Evolutionary conservation across 169 alveolate species (phyloP).

Genomic region (Plasmodium knowlesi): DNA sequence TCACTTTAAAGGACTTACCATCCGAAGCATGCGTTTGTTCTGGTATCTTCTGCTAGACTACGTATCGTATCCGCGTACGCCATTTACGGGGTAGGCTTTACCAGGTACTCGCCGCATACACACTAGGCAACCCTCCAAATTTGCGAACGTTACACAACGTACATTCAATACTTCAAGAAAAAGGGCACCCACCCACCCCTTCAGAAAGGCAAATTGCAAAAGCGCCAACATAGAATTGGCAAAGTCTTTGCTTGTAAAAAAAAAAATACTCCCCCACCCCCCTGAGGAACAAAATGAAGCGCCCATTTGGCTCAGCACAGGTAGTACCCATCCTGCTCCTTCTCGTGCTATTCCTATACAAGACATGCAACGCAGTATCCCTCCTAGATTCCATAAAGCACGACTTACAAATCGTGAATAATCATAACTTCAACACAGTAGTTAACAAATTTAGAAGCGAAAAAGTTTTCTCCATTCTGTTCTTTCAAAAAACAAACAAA

Average conservation of each 20-base stretch:
- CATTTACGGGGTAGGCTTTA: neutral
- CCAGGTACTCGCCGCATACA: neutral
- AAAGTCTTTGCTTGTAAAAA: too few species aligned
- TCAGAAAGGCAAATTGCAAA: neutral
- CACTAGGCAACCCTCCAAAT: neutral
- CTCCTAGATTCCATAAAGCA: slow-evolving; percentile 83
- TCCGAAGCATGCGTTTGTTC: neutral
- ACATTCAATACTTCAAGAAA: neutral
- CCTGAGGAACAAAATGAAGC: neutral
- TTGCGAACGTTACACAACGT: neutral
- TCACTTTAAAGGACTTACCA: neutral
- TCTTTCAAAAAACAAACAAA: slow-evolving; percentile 79
- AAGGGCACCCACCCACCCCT: too few species aligned
- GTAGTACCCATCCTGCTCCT: neutral
- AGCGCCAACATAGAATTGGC: neutral
- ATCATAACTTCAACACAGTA: slow-evolving; percentile 79
- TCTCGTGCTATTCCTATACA: slow-evolving; percentile 2
- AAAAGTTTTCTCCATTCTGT: slow-evolving; percentile 78
- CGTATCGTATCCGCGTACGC: neutral
- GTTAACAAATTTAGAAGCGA: slow-evolving; percentile 81
- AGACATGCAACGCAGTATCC: slow-evolving; percentile 21
- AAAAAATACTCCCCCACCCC: neutral
- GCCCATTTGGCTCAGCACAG: slow-evolving; percentile 5
- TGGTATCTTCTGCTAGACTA: neutral
- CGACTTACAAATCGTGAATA: slow-evolving; percentile 83